Evolutionary conservation across 2,329 filamentous ascomycete species (phyloP).

Genomic region (Dothiorella sarmentorum): DNA sequence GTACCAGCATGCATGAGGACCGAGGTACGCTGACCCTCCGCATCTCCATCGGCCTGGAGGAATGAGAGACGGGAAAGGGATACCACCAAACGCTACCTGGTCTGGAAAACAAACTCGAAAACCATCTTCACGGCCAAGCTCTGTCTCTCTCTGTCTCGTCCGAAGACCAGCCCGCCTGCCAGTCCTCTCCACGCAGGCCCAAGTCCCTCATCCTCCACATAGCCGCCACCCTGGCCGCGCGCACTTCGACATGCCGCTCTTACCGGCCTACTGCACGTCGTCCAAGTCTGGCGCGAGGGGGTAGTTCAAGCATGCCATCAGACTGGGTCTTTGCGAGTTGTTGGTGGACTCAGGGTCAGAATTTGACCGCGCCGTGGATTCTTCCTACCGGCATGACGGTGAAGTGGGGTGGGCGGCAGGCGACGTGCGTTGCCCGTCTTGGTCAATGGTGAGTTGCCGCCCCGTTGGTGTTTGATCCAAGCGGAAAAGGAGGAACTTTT

Average conservation of each 20-base stretch:
- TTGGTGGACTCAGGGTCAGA: slow-evolving; percentile 21
- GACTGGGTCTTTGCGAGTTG: slow-evolving; percentile 19
- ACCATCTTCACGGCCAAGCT: slow-evolving; percentile 21
- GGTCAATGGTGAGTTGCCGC: no score
- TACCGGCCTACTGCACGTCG: slow-evolving; percentile 28
- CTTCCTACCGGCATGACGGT: slow-evolving; percentile 24
- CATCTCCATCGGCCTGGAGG: no score
- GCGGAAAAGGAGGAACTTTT: neutral
- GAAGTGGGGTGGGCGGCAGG: neutral
- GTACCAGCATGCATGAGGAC: no score
- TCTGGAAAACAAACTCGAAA: no score
- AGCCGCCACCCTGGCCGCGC: slow-evolving; percentile 26
- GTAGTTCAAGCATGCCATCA: slow-evolving; percentile 26
- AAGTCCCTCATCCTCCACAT: slow-evolving; percentile 26
- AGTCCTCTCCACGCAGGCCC: slow-evolving; percentile 18
- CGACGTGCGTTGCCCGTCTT: no score
- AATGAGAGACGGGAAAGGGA: no score
- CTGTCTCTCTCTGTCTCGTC: slow-evolving; percentile 28
- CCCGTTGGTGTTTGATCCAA: neutral
- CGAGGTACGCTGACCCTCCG: no score
- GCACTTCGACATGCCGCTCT: slow-evolving; percentile 26
- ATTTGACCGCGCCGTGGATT: slow-evolving; percentile 31
- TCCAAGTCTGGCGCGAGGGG: slow-evolving; percentile 31
- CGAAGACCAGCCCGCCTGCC: no score
- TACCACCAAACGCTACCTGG: no score